Percentiles rank a stretch among this genome's conserved stretches.
Conservation (phyloP, 345 rosid species). For the Firmiana major region DNA sequence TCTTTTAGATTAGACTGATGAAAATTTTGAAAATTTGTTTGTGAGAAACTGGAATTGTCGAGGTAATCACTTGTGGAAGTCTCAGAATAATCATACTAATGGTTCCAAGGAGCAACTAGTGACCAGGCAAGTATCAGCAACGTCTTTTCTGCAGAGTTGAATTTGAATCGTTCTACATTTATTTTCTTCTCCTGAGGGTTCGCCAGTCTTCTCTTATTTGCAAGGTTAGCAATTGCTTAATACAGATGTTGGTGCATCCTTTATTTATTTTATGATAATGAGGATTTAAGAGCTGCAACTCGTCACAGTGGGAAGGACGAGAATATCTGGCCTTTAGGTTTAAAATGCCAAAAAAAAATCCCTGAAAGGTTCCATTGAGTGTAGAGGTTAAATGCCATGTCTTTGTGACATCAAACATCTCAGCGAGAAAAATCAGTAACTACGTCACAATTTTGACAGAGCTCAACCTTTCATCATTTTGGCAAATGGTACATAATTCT, state of each 20-base stretch:
- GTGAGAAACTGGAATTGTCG: conserved; percentile 8
- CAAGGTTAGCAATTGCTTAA: background rate
- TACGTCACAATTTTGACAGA: background rate
- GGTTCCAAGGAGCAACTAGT: background rate
- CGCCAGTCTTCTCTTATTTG: background rate
- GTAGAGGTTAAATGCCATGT: background rate
- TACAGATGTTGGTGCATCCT: background rate
- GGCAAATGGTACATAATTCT: conserved; percentile 69
- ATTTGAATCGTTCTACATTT: background rate
- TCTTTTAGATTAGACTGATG: conserved; percentile 17
- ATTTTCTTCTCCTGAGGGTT: background rate
- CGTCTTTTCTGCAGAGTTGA: background rate
- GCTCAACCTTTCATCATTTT: conserved; percentile 38
- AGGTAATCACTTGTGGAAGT: conserved; percentile 3
- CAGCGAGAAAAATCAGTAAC: background rate
- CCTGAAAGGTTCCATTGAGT: background rate
- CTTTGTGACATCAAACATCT: background rate
- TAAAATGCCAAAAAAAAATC: background rate
- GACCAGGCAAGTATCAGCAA: background rate
- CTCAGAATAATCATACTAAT: background rate
- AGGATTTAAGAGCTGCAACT: no score
- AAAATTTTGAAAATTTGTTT: conserved; percentile 19
- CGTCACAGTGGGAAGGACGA: no score
- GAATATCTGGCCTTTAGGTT: no score
- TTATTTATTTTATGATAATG: background rate